Percentiles rank a stretch among this genome's conserved stretches.
Conservation (phyloP, 2,329 filamentous ascomycete genomes). For the Teratosphaeria zuluensis region DNA sequence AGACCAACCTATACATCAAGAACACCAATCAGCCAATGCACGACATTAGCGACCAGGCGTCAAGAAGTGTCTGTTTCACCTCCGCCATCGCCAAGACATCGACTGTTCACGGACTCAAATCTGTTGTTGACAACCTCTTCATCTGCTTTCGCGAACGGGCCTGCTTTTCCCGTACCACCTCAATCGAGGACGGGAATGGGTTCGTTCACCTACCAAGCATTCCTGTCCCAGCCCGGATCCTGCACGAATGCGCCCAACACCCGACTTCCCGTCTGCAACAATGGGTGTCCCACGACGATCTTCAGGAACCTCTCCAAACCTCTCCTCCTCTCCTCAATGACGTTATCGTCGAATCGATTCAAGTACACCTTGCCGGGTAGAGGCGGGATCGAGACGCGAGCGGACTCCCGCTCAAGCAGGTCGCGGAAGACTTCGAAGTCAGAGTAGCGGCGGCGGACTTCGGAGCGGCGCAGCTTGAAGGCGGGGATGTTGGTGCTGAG, state of each 20-base stretch:
- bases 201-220: constrained; percentile 55
- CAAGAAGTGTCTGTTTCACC: neutral
- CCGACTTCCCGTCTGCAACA: constrained; percentile 95
- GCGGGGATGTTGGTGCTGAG: constrained; percentile 98
- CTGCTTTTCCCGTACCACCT: neutral
- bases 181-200: neutral
- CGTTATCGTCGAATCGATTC: constrained; percentile 94
- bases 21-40: neutral
- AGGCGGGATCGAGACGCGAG: constrained; percentile 89
- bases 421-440: constrained; percentile 99
- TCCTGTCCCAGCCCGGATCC: constrained; percentile 86
- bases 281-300: constrained; percentile 92
- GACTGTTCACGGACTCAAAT: neutral
- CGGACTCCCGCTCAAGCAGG: constrained; percentile 89
- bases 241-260: constrained; percentile 94
- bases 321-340: constrained; percentile 87
- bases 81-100: neutral
- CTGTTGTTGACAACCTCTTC: neutral
- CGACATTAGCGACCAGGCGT: neutral
- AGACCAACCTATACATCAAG: neutral
- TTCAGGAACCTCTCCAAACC: constrained; percentile 92
- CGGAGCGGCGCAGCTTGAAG: constrained; percentile 81
- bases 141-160: neutral
- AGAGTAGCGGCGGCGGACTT: constrained; percentile 86
- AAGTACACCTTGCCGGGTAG: constrained; percentile 96